Evolutionary conservation across 257 asterid species (phyloP), one percentile per base, ranked within the genome.

Genomic region (Solanum tarijense): DNA sequence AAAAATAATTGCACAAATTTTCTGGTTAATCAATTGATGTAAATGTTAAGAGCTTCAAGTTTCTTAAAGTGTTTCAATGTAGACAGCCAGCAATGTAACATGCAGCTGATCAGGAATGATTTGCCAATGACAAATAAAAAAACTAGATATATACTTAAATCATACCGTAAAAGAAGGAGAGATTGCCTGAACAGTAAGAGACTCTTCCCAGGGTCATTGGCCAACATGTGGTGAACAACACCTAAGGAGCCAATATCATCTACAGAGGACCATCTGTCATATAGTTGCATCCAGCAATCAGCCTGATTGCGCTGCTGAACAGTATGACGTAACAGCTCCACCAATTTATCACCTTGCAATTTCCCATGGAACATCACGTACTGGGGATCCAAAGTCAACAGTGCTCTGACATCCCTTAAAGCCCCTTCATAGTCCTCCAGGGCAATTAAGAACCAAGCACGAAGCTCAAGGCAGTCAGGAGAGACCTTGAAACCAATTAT

Each of bases 211-310:
- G 98, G 98, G 87, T 94, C 99, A 89, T 89, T 96, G 83, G 93
- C 92, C 93, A 97, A 89, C 99, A 97, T 95, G 88, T 97, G 99
- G 73, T 96, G 99, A 25, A 96, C 98, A 87, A 97, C 98, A 79
- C 98, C 99, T 62, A 97, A 87, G 86, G 99, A 97, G 72, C 99
- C 99, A 88, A 96, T 92, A 90, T 97, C 99, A 91, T 97, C 99
- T 13, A 97, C 99, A 8, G 92, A 91, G 2, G 99, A 97, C 99
- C 99, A 97, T 86, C 96, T 87, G 86, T 97, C 99, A 60, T 96
- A 93, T 21, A 97, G 94, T 65, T 95, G 96, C 94, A 97, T 94
- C 99, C 99, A 97, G 58, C 99, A 97, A 91, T 97, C 99, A 58
- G 99, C 99, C 85, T 94, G 98, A 88, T 88, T 94, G 86, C 94